Conservation (phyloP, 2,329 filamentous ascomycete species). For the Colletotrichum sp. region DNA sequence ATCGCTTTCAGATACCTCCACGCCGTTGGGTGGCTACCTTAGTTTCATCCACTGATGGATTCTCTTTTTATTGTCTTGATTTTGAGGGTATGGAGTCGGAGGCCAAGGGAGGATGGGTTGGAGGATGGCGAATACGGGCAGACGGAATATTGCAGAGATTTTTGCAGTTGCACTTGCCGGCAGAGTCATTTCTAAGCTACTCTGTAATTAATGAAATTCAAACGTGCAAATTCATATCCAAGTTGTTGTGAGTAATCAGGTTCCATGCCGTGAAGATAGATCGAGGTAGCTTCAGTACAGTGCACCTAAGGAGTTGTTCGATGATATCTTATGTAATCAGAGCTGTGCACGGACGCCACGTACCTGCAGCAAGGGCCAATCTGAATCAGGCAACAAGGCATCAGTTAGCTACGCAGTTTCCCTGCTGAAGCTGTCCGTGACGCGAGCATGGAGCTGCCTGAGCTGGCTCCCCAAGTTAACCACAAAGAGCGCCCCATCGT, state of each 20-base stretch:
- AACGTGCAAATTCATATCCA: not conserved
- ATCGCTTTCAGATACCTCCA: constrained; percentile 15
- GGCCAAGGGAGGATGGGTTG: not conserved
- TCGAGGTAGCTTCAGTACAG: too few species aligned
- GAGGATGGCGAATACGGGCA: not conserved
- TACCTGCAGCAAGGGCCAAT: constrained; percentile 15
- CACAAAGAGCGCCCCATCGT: constrained; percentile 24
- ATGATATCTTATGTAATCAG: not conserved
- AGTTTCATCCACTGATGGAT: not conserved
- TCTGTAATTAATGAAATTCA: not conserved
- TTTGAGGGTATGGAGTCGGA: constrained; percentile 1
- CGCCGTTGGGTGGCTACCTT: not conserved
- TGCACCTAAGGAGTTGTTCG: too few species aligned
- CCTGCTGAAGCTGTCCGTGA: constrained; percentile 31
- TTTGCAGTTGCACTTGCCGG: not conserved
- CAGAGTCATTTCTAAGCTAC: not conserved
- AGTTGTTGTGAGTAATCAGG: not conserved
- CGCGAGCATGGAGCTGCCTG: constrained; percentile 50
- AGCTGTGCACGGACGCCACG: not conserved
- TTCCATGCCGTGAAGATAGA: not conserved
- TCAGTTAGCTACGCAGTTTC: constrained; percentile 23
- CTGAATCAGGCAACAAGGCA: constrained; percentile 22
- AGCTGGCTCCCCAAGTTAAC: constrained; percentile 25
- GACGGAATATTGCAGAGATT: not conserved
- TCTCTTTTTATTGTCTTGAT: not conserved